Base-by-base conservation (phyloP, 257 asterid genomes). In the Ocimum tenuiflorum region DNA sequence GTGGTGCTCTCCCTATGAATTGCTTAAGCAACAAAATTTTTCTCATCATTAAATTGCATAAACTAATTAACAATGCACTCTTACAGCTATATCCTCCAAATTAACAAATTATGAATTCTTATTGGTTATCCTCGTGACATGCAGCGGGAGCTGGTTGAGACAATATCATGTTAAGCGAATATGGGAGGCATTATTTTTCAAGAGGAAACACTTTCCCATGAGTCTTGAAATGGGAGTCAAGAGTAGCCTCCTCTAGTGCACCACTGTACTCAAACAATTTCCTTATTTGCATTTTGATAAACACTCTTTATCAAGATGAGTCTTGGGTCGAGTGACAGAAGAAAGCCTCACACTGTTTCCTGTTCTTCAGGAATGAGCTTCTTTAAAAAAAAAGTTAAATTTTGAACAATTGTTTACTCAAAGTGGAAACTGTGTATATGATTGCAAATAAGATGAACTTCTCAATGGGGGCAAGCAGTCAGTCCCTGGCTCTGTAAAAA, bases 141-240 rank as follows among this genome's bases (percentile, higher is more conserved):
- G 64, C 60, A 38, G 70, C 31, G 18, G 51, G 68, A 53, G 68
- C 63, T 58, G 77, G 73, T 60, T 78, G 73, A 33, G 79, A 78
- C 48, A 54, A 48, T 20, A 64, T 69, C n/a, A 43, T 71, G 62
- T 35, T 60, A 60, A 10, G 70, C n/a, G 71, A 58, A 65, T 70
- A 67, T 60, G 63, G 61, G 13, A 50, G 49, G 47, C 62, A 69
- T 49, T n/a, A 23, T 42, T 59, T 70, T 54, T 42, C 43, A 5
- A 27, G 29, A 22, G n/a, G n/a, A 23, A 61, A 47, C 29, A 14
- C n/a, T 54, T 14, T 64, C 7, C 48, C 59, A 3, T 12, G 56
- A 31, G 41, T 42, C 65, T 27, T 51, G 59, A 56, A 56, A 51
- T 58, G 58, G 63, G 41, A 65, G 57, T 65, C 14, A 65, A n/a